Conservation (phyloP, 495 filamentous ascomycete species). For the Penicillium atrosanguineum region DNA sequence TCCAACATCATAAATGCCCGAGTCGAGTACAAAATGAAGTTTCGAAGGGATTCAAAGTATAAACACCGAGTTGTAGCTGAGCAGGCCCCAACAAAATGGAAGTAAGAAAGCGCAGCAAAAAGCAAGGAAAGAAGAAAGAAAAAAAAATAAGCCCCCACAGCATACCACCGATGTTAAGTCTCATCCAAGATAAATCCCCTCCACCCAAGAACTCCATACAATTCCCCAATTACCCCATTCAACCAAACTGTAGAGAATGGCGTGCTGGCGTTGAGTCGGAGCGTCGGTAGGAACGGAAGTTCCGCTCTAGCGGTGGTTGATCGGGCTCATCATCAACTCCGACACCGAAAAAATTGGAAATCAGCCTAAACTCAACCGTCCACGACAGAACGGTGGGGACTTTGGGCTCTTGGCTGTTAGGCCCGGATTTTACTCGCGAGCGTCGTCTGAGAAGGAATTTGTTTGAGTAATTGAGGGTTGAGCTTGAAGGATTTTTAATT, state of each 20-base stretch:
- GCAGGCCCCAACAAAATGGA: neutral
- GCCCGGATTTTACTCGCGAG: neutral
- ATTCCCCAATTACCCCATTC: neutral
- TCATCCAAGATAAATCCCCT: neutral
- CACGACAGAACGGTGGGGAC: neutral
- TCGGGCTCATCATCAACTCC: slow-evolving; percentile 12
- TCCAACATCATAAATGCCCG: neutral
- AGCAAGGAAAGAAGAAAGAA: neutral
- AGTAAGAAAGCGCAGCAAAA: neutral
- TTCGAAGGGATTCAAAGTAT: neutral
- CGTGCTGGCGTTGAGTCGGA: slow-evolving; percentile 3
- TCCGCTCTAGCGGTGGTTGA: slow-evolving; percentile 6
- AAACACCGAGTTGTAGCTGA: neutral
- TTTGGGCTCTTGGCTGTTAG: neutral
- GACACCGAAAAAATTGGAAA: neutral
- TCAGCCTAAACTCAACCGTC: neutral
- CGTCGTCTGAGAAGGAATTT: neutral
- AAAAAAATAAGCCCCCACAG: neutral
- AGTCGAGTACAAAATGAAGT: neutral
- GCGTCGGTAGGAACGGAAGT: slow-evolving; percentile 22
- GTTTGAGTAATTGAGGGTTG: too few relatives aligned
- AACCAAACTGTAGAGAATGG: neutral
- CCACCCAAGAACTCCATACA: neutral
- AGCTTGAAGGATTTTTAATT: too few relatives aligned
- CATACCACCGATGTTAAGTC: neutral